Evolutionary conservation across 2,329 filamentous ascomycete species (phyloP), one percentile per base, ranked within the genome.

Genomic region (Pseudogymnoascus sp.): DNA sequence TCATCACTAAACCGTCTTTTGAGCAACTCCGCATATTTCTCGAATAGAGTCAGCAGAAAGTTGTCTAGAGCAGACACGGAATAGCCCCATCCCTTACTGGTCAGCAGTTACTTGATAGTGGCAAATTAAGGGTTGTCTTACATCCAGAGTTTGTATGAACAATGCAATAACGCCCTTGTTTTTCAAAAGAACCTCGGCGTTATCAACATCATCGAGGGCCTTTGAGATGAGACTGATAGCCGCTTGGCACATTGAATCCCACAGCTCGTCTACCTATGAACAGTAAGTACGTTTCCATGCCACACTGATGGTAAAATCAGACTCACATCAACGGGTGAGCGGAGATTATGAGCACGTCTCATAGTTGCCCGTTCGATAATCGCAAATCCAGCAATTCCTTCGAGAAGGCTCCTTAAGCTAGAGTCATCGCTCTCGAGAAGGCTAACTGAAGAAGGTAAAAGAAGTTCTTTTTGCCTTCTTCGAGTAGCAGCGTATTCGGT

Each of bases 101-200:
- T 66, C 30, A 63, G 61, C 38, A n/a, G 61, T 28, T 18, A 28
- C 33, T 23, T 19, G 18, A 23, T 37, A 23, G n/a, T 37, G 19
- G 13, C 13, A 23, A 12, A 39, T 26, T n/a, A 2, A 59, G 2
- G 13, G n/a, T 35, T 34, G 68, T 52, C 80, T 69, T 72, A 89
- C 89, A 79, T 96, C 90, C 92, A 99, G 96, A 1, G 94, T 97
- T 70, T 99, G 90, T 68, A 97, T 95, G 71, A 99, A 99, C 12
- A 99, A 78, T 3, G 92, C 89, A 69, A 97, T 85, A 23, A 95
- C 83, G 48, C 90, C 90, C 73, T 99, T 99, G 69, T 96, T 92
- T 71, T 94, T 95, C n/a, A 97, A 77, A 34, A 99, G 77, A 26
- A 88, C 83, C 70, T 97, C 92, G 10, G 94, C 91, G 70, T 95